Conservation (phyloP, 164 flowering plant species). For the Piper betle region DNA sequence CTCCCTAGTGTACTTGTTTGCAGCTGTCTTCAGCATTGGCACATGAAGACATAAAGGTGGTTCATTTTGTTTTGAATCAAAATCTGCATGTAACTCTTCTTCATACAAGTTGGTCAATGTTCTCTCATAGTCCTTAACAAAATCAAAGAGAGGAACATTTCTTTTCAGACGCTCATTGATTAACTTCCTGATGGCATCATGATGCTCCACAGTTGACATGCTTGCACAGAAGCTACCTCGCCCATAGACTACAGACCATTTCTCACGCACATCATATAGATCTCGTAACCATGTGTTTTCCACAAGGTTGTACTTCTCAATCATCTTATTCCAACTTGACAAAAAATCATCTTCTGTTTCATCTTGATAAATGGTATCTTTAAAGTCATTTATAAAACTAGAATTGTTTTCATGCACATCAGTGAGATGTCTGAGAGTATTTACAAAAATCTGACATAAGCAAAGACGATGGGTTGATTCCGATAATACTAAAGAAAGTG, state of each 20-base stretch:
- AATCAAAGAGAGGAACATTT: neutral
- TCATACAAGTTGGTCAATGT: neutral
- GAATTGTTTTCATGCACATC: neutral
- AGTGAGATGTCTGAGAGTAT: neutral
- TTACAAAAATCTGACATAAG: neutral
- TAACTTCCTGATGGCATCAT: neutral
- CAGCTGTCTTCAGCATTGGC: neutral
- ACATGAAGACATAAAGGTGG: neutral
- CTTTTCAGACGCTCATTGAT: neutral
- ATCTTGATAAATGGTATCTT: neutral
- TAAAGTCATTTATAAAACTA: neutral
- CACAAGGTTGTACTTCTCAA: constrained; percentile 1
- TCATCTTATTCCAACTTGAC: neutral
- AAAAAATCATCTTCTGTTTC: constrained; percentile 1
- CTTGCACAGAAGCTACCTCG: neutral
- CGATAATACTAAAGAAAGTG: neutral
- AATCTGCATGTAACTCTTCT: neutral
- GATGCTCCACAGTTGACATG: neutral
- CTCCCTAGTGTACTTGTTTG: neutral
- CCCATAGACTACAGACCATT: constrained; percentile 1
- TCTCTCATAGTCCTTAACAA: neutral
- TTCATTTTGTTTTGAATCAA: too few species aligned
- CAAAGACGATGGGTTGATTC: constrained; percentile 2
- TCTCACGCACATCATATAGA: neutral
- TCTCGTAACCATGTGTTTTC: constrained; percentile 2